phyloP scores from a whole-genome alignment of 148 eudicot species.

The Selenicereus undatus region DNA sequence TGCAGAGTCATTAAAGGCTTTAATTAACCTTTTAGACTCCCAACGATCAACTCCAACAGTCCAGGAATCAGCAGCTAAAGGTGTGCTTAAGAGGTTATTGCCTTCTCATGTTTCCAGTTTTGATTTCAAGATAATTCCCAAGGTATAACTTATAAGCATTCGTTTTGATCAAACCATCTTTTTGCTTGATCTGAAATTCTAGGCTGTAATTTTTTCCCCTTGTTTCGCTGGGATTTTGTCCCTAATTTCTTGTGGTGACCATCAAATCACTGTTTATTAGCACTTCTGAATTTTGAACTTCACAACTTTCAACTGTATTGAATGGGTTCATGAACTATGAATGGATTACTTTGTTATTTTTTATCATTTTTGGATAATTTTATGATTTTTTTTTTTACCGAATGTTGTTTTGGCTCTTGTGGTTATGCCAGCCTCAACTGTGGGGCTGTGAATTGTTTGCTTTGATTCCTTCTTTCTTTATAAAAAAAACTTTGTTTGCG shows the following conservation, averaged over 20 bases:
- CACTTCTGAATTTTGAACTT: not conserved
- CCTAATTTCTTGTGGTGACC: not conserved
- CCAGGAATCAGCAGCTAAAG: constrained; percentile 67
- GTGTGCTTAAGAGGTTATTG: constrained; percentile 65
- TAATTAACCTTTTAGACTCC: constrained; percentile 48
- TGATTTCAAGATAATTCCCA: constrained; percentile 55
- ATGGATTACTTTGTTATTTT: too few relatives aligned
- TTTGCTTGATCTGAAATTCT: not conserved
- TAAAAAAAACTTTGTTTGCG: too few relatives aligned
- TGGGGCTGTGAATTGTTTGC: too few relatives aligned
- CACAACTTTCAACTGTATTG: not conserved
- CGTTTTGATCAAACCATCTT: not conserved
- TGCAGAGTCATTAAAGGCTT: constrained; percentile 36
- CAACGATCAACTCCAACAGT: constrained; percentile 41
- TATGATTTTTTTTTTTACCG: not conserved
- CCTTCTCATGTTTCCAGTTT: constrained; percentile 70
- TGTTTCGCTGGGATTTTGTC: not conserved
- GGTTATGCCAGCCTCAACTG: not conserved
- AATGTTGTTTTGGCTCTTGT: not conserved
- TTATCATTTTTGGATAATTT: too few relatives aligned
- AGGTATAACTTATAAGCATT: constrained; percentile 45
- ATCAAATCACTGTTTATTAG: not conserved
- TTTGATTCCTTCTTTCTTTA: too few relatives aligned
- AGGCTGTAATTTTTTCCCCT: not conserved
- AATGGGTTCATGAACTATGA: not conserved